Evolutionary conservation across 306 rosid genomes (phyloP), one percentile per base, ranked within the genome.

Genomic region (Delonix regia): DNA sequence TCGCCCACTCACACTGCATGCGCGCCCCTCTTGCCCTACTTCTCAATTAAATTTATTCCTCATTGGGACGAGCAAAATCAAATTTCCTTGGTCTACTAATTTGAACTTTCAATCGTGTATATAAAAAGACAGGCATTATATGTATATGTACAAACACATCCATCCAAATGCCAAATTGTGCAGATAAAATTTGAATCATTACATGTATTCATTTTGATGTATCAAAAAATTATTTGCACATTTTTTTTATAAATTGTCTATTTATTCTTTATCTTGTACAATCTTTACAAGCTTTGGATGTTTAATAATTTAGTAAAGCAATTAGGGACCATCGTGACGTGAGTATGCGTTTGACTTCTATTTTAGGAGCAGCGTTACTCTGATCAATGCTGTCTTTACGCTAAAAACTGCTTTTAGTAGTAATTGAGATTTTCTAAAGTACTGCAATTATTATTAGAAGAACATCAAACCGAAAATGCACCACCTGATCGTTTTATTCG

Each of bases 1-100:
- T 82, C 49, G 80, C 73, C 81, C 85, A 79, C 82, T 82, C 39
- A 38, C 52, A 1, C 36, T 25, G 74, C 85, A 73, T 36, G 69
- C 81, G 64, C 65, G 14, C 39, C 28, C 42, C 81, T 72, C 19
- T 78, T 38, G 30, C 19, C 21, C 64, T 41, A 33, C 22, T 64
- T 73, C 83, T 80, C 57, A 21, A n/a, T 9, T 69, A 48, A 45
- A 13, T 59, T 28, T 27, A 12, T 14, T 60, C 3, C 9, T 1
- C 64, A 4, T 28, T 15, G 11, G 21, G 7, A 1, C 36, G 18
- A 0, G 2, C 51, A 45, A 13, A 11, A 52, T n/a, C 7, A 3
- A 11, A 1, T 25, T 59, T 12, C 7, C 2, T 11, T 0, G 5
- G 3, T 15, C 21, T 28, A 6, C 21, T 27, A 7, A 21, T 53